These are phyloP conservation scores for Oehlia diaphana DNA, from an alignment of 192 early-diverging fungal genomes.

Conservation along the genomic window DNA sequence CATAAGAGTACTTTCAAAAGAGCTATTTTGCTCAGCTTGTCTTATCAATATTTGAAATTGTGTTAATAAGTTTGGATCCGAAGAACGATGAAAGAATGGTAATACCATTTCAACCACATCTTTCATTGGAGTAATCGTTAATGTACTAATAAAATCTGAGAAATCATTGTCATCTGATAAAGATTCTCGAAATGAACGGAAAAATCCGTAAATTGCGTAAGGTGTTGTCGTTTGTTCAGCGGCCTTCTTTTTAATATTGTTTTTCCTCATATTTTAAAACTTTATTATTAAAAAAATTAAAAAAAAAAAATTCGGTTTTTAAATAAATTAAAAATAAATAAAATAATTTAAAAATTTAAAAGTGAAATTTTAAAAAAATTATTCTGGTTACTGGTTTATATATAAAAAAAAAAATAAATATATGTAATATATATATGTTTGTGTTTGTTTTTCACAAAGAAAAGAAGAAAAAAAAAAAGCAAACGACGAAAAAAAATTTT, in stretches of 20 bases:
- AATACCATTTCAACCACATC: conserved; percentile 36
- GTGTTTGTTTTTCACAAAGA: too few relatives aligned
- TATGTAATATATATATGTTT: too few relatives aligned
- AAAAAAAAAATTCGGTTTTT: not conserved
- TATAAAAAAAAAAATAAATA: too few relatives aligned
- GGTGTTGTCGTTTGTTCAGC: conserved; percentile 31
- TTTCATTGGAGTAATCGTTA: conserved; percentile 37
- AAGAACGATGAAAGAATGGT: conserved; percentile 40
- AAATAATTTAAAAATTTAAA: not conserved
- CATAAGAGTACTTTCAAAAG: conserved; percentile 19
- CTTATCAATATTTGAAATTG: conserved; percentile 41
- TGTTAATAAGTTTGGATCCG: conserved; percentile 35
- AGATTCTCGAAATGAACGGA: conserved; percentile 36
- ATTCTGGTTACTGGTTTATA: too few relatives aligned
- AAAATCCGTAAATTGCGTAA: conserved; percentile 39
- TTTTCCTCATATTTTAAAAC: not conserved
- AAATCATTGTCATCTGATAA: conserved; percentile 45
- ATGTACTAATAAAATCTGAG: conserved; percentile 38
- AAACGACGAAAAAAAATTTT: too few relatives aligned
- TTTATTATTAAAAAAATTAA: not conserved
- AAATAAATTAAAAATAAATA: not conserved
- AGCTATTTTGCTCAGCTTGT: conserved; percentile 32
- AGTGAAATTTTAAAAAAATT: too few relatives aligned
- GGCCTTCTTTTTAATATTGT: not conserved
- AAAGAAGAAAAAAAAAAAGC: too few relatives aligned